Evolutionary conservation across 2,329 filamentous ascomycete species (phyloP), one percentile per base, ranked within the genome.

Genomic region (Neospermospora avenae): DNA sequence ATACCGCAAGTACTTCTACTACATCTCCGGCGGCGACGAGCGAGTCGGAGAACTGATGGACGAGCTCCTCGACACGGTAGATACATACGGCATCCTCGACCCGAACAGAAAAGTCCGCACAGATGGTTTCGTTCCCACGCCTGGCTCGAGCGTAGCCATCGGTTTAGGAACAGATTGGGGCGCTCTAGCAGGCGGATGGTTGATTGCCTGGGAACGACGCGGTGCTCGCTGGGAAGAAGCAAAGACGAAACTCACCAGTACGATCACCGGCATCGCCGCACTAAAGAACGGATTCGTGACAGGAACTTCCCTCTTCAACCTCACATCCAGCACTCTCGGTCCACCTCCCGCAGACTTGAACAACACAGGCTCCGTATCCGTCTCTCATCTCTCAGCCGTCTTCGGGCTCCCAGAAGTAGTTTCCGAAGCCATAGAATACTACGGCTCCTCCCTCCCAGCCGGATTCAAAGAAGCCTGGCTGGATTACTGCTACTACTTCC

Each of bases 211-310:
- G 80, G 84, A 86, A 67, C 77, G 83, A 0, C 79, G 79, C 1
- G 81, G 82, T 0, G 72, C 79, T 0, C 74, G 79, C 2, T 83
- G 80, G 79, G 72, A 82, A 56, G 79, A 83, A 65, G 78, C 82
- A 0, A 75, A 74, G 28, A 66, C 71, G 1, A 85, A 83, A 68
- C 75, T 87, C 0, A 75, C 74, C 7, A 73, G 75, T 25, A 80
- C 79, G 0, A 74, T 81, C 11, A 70, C 72, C 4, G 81, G 83
- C 2, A 85, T 84, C 54, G 80, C 78, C 0, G 74, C 75, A 11
- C 74, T 87, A 4, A 83, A 77, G 61, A 81, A 84, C 62, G 84
- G 84, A 0, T 85, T 86, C 64, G 79, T 84, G 2, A 85, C 82
- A 0, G 83, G 83, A 0, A 74, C 78, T 10, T 82, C 77, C 0